A percentile compares a stretch with the other conserved stretches of the same genome.
These are phyloP conservation scores for Moesziomyces globuligerus DNA, from an alignment of 1,284 basidiomycete genomes.

Conservation along the genomic window DNA sequence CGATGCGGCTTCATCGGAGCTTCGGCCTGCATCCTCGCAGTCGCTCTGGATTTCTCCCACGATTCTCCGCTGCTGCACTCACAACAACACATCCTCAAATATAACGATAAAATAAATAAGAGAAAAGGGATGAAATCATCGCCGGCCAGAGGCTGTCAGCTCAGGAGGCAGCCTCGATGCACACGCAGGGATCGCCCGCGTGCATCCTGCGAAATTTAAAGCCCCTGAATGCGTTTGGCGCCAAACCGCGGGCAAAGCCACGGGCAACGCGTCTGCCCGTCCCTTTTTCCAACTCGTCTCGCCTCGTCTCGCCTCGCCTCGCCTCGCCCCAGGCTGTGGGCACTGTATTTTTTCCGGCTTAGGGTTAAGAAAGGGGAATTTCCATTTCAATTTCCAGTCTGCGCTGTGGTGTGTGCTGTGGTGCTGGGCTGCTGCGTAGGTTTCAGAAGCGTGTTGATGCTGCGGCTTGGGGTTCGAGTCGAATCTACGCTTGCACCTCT, in stretches of 20 bases:
- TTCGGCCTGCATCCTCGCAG: neutral
- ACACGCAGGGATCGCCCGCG: neutral
- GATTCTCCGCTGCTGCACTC: too few species aligned
- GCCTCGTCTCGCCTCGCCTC: neutral
- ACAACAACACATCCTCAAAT: neutral
- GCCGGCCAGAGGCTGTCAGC: neutral
- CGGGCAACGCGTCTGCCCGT: neutral
- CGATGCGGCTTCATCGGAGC: neutral
- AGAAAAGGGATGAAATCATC: neutral
- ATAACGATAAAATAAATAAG: neutral
- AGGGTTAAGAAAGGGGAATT: slow-evolving; percentile 1
- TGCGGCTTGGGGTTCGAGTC: neutral
- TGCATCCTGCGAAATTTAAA: neutral
- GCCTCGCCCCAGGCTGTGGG: neutral
- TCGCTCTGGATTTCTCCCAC: neutral
- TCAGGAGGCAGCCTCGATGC: neutral
- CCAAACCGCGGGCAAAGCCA: neutral
- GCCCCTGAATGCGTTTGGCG: neutral
- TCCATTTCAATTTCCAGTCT: neutral
- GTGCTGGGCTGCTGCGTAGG: neutral
- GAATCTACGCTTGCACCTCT: slow-evolving; percentile 14
- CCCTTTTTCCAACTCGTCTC: neutral
- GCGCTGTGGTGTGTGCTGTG: too few species aligned
- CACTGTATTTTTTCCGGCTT: neutral
- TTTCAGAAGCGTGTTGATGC: neutral